Percentiles rank a stretch among this genome's conserved stretches.
These are phyloP conservation scores for Backusella parvicylindrica DNA, from an alignment of 192 early-diverging fungal genomes.

Conservation along the genomic window DNA sequence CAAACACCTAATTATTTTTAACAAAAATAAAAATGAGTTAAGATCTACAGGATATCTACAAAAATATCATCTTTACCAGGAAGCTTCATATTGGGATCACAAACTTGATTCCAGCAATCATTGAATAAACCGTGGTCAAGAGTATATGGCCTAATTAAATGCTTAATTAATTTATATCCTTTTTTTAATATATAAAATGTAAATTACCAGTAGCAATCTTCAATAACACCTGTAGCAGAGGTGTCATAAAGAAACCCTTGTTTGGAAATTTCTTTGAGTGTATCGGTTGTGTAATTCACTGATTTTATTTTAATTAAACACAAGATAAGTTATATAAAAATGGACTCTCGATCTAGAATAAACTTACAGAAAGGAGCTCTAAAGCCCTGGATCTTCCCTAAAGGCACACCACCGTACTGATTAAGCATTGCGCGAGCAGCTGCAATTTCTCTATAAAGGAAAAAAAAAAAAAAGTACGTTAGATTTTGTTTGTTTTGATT, in stretches of 20 bases:
- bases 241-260: conserved; percentile 56
- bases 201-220: conserved; percentile 50
- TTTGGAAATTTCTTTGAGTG: conserved; percentile 39
- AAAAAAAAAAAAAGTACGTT: too few relatives aligned
- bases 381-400: conserved; percentile 56
- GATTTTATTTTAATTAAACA: background rate
- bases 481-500: background rate
- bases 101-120: conserved; percentile 54
- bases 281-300: conserved; percentile 48
- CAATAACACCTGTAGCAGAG: conserved; percentile 41
- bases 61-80: conserved; percentile 32
- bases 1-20: conserved; percentile 40
- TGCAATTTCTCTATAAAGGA: conserved; percentile 37
- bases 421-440: conserved; percentile 41
- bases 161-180: background rate
- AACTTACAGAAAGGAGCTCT: conserved; percentile 57
- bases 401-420: conserved; percentile 57
- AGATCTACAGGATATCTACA: background rate
- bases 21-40: background rate
- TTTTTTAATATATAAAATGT: background rate
- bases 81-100: conserved; percentile 33
- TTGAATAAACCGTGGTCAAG: conserved; percentile 60
- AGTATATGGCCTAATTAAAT: conserved; percentile 54
- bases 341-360: background rate
- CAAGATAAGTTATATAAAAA: background rate